Evolutionary conservation across 1,139 yeast species (phyloP), one percentile per base, ranked within the genome.

Genomic region (Debaryomyces udenii): DNA sequence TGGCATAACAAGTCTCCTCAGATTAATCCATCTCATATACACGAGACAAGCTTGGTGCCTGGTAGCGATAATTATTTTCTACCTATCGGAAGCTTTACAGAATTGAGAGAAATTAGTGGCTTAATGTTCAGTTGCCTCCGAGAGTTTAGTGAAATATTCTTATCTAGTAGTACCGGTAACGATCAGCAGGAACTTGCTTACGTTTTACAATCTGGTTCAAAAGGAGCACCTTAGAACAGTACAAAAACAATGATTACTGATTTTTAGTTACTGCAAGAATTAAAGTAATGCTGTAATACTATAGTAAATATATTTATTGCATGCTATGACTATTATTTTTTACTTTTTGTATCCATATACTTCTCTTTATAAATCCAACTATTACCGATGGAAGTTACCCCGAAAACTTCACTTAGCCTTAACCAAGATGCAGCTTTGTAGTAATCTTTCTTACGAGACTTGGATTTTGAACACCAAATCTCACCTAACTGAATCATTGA

Each of bases 301-400:
- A n/a, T n/a, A n/a, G n/a, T n/a, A n/a, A n/a, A n/a, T n/a, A n/a
- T n/a, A n/a, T n/a, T n/a, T n/a, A n/a, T n/a, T n/a, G n/a, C n/a
- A n/a, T n/a, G n/a, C n/a, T 7, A 20, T 20, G 22, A 20, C 22
- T 20, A 20, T 20, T 6, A 6, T n/a, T 26, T 26, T 26, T 26
- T 37, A n/a, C 16, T 41, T 29, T 41, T 42, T 39, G 40, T 39
- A 44, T 51, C 61, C 65, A 75, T 60, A 55, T 86, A 86, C 66
- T 85, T 85, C 35, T 80, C 81, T 59, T 84, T 85, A 66, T 84
- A 81, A 32, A 86, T 84, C 94, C 94, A 86, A 44, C 83, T 79
- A 46, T 85, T 83, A 1, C 91, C 91, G 27, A 83, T 78, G 46
- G 83, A 66, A 50, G 74, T 78, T 16, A 78, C 78, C 1, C 93